These are phyloP conservation scores for Penicillium antarcticum DNA, from an alignment of 495 filamentous ascomycete species.

Conservation along the genomic window DNA sequence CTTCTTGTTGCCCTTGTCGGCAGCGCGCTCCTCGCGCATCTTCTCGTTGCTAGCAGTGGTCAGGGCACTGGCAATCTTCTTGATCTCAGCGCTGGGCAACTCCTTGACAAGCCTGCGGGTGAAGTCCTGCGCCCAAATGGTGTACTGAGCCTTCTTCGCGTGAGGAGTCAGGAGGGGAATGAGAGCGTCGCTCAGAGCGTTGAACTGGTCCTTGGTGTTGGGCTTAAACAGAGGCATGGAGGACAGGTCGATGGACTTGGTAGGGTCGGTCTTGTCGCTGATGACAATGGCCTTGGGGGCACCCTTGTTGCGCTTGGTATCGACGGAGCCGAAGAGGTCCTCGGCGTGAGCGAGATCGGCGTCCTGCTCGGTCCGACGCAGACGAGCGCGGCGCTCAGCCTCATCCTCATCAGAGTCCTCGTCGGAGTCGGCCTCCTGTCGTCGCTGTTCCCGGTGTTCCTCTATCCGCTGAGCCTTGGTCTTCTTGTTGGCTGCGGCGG, in stretches of 20 bases:
- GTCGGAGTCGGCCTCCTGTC: conserved; percentile 49
- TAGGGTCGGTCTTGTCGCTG: conserved; percentile 66
- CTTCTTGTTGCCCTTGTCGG: conserved; percentile 96
- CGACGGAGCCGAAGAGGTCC: conserved; percentile 82
- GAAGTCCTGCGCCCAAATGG: conserved; percentile 87
- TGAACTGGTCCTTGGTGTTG: conserved; percentile 78
- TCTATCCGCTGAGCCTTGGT: conserved; percentile 82
- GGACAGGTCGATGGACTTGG: conserved; percentile 73
- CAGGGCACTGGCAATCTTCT: conserved; percentile 84
- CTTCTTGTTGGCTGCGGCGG: conserved; percentile 93
- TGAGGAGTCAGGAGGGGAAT: conserved; percentile 69
- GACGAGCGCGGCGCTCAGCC: conserved; percentile 63
- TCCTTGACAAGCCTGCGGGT: conserved; percentile 83
- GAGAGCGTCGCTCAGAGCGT: conserved; percentile 67
- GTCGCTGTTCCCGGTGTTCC: conserved; percentile 57
- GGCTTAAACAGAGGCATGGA: conserved; percentile 85
- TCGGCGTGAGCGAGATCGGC: conserved; percentile 87
- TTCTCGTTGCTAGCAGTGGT: conserved; percentile 92
- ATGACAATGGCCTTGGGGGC: conserved; percentile 58
- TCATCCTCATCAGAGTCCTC: conserved; percentile 70
- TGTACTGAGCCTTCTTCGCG: conserved; percentile 86
- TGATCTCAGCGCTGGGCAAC: conserved; percentile 83
- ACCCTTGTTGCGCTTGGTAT: conserved; percentile 65
- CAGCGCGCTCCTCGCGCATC: conserved; percentile 96
- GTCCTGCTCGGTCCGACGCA: conserved; percentile 77